Conservation (phyloP, 2,329 filamentous ascomycete genomes). For the Cercospora nicotianae region DNA sequence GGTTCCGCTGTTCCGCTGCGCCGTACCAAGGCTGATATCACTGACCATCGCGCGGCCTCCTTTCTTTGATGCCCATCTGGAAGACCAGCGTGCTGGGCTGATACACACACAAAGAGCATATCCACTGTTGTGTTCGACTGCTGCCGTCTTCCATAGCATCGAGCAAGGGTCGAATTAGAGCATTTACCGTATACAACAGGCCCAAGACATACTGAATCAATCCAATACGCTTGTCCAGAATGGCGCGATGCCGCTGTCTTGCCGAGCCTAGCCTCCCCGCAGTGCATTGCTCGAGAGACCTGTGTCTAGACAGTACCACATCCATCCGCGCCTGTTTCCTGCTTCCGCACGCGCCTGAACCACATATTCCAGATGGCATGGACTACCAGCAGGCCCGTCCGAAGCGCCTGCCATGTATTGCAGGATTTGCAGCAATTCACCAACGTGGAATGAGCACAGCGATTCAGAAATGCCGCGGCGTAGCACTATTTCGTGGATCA, state of each 20-base stretch:
- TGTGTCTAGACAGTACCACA: not conserved
- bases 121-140: not conserved
- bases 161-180: not conserved
- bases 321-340: not conserved
- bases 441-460: not conserved
- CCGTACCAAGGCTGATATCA: not conserved
- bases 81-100: constrained; percentile 1
- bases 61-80: not conserved
- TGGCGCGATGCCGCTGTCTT: constrained; percentile 13
- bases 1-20: constrained; percentile 3
- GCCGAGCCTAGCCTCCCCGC: constrained; percentile 1
- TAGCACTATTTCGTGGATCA: not conserved
- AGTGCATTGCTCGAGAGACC: not conserved
- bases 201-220: not conserved
- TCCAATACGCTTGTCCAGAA: constrained; percentile 1
- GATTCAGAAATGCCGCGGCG: not conserved
- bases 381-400: not conserved
- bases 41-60: not conserved
- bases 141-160: not conserved
- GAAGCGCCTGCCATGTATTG: not conserved
- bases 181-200: not conserved
- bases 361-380: not conserved
- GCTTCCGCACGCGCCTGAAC: not conserved
- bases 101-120: not conserved
- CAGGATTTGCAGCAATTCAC: not conserved